Evolutionary conservation across 352 stramenopile species (phyloP), one percentile per base, ranked within the genome.

Genomic region (Globisporangium uncinulatum): DNA sequence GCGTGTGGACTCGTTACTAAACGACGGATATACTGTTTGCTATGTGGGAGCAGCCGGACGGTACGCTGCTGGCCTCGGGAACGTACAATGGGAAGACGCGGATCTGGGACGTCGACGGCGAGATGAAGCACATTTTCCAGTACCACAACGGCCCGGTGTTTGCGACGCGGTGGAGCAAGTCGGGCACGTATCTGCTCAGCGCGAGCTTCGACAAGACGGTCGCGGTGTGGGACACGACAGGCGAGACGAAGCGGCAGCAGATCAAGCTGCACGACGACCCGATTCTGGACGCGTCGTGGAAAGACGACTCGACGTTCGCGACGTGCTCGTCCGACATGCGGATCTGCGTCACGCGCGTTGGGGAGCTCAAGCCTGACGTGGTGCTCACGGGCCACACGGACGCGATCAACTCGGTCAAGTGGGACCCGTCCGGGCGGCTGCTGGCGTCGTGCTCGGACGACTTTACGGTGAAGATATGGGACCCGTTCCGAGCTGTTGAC

Each of bases 391-490:
- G 96, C 20, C 97, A 99, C 77, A 92, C 78, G 15, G 95, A 99
- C 45, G 96, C 98, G 67, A 97, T 99, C 47, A 99, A 99, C 72
- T 96, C 95, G 36, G 96, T 99, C 47, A 97, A 98, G 63, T 99
- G 97, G 97, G 93, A 98, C 74, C 93, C 96, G 9, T 96, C 86
- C 5, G 94, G 95, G 0, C 81, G 71, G 7, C 72, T 98, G 24
- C 78, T 99, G 29, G 96, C 96, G 6, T 98, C 91, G 41, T 99
- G 96, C 70, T 99, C 95, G 2, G 97, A 99, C 66, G 97, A 99
- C 76, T 96, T 88, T 63, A 98, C 96, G 24, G 95, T 98, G 43
- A 99, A 99, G 74, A 89, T 99, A 10, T 98, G 96, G 95, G 90
- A 98, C 65, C 82, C 82, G 8, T 71, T 69, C 17, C 10, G 51